These are phyloP conservation scores for Fraxinus latifolia DNA, from an alignment of 305 asterid species.

Conservation along the genomic window DNA sequence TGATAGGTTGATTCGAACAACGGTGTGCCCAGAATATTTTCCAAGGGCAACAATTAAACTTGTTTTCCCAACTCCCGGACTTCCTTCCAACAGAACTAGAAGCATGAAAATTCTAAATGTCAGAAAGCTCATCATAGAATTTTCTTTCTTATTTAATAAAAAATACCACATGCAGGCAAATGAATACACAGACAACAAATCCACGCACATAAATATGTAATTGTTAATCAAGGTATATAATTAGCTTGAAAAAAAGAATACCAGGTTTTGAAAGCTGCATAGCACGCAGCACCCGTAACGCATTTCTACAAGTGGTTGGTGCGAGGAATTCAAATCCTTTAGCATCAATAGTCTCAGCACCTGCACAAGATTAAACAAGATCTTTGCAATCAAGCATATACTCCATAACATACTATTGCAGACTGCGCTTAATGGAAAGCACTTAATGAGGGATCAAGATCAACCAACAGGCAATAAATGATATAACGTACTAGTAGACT, in stretches of 20 bases:
- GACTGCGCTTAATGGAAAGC: background rate
- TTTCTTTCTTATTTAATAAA: background rate
- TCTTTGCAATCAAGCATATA: slow-evolving; percentile 6
- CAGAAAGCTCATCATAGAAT: slow-evolving; percentile 26
- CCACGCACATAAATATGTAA: background rate
- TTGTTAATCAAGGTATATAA: background rate
- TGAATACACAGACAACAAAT: background rate
- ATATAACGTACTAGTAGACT: background rate
- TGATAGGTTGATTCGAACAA: slow-evolving; percentile 89
- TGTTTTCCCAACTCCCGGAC: slow-evolving; percentile 99
- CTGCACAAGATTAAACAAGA: slow-evolving; percentile 39
- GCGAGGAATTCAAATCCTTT: slow-evolving; percentile 79
- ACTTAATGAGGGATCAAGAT: background rate
- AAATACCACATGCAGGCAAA: background rate
- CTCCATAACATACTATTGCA: background rate
- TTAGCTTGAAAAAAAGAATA: slow-evolving; percentile 30
- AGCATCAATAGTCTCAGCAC: slow-evolving; percentile 38
- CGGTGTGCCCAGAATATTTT: slow-evolving; percentile 88
- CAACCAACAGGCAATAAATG: background rate
- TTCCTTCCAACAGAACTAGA: slow-evolving; percentile 91
- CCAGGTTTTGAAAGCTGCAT: slow-evolving; percentile 98
- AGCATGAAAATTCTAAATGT: slow-evolving; percentile 31
- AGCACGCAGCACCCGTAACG: slow-evolving; percentile 92
- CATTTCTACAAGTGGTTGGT: slow-evolving; percentile 87
- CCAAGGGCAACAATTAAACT: slow-evolving; percentile 89